These are phyloP conservation scores for Seiridium unicorne DNA, from an alignment of 2,329 filamentous ascomycete genomes.

Conservation along the genomic window DNA sequence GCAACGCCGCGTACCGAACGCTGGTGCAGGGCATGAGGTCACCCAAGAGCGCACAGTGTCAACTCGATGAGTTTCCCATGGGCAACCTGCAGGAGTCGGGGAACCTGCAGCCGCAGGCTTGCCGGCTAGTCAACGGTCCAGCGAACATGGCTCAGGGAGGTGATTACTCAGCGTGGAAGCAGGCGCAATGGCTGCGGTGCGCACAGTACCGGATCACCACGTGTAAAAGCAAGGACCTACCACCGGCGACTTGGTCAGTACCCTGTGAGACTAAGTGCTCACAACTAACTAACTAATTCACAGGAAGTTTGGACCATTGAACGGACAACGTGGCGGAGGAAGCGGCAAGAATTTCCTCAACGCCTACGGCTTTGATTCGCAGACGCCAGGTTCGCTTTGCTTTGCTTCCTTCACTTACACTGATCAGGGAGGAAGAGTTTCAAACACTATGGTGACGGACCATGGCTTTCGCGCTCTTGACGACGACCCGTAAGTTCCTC, in stretches of 20 bases:
- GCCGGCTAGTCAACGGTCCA: background rate
- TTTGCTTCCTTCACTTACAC: background rate
- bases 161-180: background rate
- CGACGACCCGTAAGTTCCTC: background rate
- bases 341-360: background rate
- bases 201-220: background rate
- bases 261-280: background rate
- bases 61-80: background rate
- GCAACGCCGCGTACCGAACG: background rate
- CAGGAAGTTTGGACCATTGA: background rate
- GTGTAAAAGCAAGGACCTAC: background rate
- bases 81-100: background rate
- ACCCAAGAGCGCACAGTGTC: constrained; percentile 2
- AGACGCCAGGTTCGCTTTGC: background rate
- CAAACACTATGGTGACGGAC: too few relatives aligned
- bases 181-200: background rate
- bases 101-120: background rate
- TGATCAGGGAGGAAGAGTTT: too few relatives aligned
- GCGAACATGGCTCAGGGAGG: background rate
- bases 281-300: background rate
- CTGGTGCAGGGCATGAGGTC: constrained; percentile 1
- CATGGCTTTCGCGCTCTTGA: too few relatives aligned
- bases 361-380: background rate
- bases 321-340: background rate
- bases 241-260: background rate